Evolutionary conservation across 768 basidiomycete species (phyloP).

Genomic region (Collybiopsis luxurians): DNA sequence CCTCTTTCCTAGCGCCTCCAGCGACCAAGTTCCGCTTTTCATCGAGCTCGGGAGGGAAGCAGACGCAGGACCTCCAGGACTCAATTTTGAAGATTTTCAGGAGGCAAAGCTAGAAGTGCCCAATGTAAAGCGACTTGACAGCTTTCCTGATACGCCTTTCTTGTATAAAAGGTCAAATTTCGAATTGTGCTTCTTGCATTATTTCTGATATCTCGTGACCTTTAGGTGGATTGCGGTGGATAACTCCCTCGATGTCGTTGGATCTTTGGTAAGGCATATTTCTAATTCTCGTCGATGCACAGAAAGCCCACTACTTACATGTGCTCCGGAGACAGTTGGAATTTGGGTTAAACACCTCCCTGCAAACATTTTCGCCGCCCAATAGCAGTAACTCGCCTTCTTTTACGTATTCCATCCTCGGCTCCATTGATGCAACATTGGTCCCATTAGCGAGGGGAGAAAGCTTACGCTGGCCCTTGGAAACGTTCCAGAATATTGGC

Average conservation of each 20-base stretch:
- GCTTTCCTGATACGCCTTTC: background rate
- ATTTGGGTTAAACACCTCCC: too few relatives aligned
- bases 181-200: too few relatives aligned
- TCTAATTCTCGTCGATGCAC: background rate
- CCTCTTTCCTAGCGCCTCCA: background rate
- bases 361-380: too few relatives aligned
- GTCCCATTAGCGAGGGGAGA: background rate
- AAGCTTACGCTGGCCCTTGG: background rate
- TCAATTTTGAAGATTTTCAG: constrained; percentile 2
- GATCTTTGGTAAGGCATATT: background rate
- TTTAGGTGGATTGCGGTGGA: constrained; percentile 3
- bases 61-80: background rate
- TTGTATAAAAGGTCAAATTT: background rate
- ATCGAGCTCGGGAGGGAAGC: background rate
- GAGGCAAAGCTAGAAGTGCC: constrained; percentile 5
- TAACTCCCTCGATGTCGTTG: background rate
- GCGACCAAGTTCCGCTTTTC: background rate
- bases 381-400: background rate
- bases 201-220: too few relatives aligned
- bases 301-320: too few relatives aligned
- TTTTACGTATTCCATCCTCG: background rate
- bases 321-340: too few relatives aligned
- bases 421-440: background rate
- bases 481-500: background rate
- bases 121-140: background rate